Evolutionary conservation across 306 rosid genomes (phyloP).

Genomic region (Potentilla sterilis): DNA sequence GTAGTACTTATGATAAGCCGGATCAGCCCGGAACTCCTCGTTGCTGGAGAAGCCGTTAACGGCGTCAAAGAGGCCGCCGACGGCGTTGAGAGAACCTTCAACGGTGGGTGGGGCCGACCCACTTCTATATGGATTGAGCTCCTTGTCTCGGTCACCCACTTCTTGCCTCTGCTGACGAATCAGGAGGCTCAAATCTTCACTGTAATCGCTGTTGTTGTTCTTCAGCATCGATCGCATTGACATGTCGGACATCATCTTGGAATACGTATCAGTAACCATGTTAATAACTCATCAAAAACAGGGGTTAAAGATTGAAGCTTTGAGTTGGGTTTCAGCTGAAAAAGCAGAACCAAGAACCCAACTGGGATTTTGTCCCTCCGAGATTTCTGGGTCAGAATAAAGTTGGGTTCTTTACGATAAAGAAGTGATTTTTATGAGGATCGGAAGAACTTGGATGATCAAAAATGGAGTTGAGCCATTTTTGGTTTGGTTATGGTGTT

Average conservation of each 20-base stretch:
- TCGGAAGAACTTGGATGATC: conserved; percentile 31
- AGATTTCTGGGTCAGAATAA: background rate
- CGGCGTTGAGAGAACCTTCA: conserved; percentile 70
- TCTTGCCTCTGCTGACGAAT: conserved; percentile 55
- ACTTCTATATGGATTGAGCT: conserved; percentile 63
- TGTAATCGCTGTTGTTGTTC: conserved; percentile 41
- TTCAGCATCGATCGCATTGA: conserved; percentile 70
- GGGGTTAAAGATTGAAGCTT: conserved; percentile 40
- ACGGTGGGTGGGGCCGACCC: conserved; percentile 97
- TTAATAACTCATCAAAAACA: conserved; percentile 6
- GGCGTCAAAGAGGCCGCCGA: conserved; percentile 53
- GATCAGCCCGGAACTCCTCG: conserved; percentile 52
- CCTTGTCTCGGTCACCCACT: conserved; percentile 54
- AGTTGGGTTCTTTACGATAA: conserved; percentile 4
- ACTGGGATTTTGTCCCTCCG: conserved; percentile 18
- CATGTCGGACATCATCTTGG: conserved; percentile 70
- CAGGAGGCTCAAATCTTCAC: conserved; percentile 61
- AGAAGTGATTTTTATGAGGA: conserved; percentile 28
- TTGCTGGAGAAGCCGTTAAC: conserved; percentile 36
- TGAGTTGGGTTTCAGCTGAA: conserved; percentile 33
- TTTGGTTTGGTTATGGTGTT: conserved; percentile 13
- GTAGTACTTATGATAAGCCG: conserved; percentile 40
- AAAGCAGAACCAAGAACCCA: background rate
- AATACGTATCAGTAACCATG: conserved; percentile 64
- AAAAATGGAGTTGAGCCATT: conserved; percentile 40